Conservation (phyloP, 169 alveolate genomes). For the Perkinsus marinus region DNA sequence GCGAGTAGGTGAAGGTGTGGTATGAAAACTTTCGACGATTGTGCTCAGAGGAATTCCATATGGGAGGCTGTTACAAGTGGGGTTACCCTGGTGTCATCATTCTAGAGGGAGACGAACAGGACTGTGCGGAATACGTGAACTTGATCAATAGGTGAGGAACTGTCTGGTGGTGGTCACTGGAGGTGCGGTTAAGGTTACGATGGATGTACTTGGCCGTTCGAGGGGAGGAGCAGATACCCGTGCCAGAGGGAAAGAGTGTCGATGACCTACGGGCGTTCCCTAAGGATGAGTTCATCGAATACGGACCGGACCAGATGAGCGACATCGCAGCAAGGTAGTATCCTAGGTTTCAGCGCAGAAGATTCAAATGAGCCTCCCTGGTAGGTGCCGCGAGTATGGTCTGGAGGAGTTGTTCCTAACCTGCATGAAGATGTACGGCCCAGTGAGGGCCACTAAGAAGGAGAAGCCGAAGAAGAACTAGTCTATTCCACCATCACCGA, state of each 20-base stretch:
- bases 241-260: neutral
- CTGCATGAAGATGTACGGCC: slow-evolving; percentile 19
- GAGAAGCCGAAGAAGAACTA: neutral
- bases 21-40: neutral
- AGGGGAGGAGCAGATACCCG: slow-evolving; percentile 2
- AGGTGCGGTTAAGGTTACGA: slow-evolving; percentile 17
- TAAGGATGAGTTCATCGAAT: neutral
- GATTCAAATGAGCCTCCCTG: neutral
- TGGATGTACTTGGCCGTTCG: slow-evolving; percentile 27
- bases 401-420: slow-evolving; percentile 19
- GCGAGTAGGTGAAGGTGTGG: neutral
- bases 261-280: neutral
- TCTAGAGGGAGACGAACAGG: slow-evolving; percentile 22
- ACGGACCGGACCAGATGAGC: neutral
- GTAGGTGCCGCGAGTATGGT: slow-evolving; percentile 15
- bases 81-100: slow-evolving; percentile 29
- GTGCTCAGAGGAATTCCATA: slow-evolving; percentile 7
- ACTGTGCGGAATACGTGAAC: slow-evolving; percentile 14
- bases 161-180: neutral
- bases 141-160: neutral
- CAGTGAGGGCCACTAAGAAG: neutral
- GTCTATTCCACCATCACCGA: neutral
- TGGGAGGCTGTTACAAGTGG: slow-evolving; percentile 25
- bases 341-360: no score
- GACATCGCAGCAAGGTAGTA: neutral